A percentile compares a stretch with the other conserved stretches of the same genome.
phyloP scores from a whole-genome alignment of 2,329 filamentous ascomycete genomes.

The Aspergillus tanneri region DNA sequence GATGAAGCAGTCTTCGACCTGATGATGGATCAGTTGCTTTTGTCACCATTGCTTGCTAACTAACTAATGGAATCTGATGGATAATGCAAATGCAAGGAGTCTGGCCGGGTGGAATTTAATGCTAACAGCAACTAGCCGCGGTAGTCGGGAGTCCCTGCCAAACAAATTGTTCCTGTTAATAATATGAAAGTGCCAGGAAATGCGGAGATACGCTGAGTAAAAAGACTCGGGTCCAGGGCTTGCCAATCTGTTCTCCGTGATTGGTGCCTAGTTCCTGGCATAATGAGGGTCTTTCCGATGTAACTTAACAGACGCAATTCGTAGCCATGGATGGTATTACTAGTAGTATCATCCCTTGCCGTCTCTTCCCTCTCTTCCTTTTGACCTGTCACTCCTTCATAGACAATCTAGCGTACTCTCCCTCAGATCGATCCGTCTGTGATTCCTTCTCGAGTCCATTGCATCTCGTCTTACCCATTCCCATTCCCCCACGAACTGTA shows the following conservation, averaged over 20 bases:
- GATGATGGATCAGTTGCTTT: too few species aligned
- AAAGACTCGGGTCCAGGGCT: conserved; percentile 21
- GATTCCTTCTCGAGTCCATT: conserved; percentile 2
- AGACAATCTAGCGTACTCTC: conserved; percentile 6
- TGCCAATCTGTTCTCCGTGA: conserved; percentile 10
- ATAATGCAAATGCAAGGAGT: conserved; percentile 5
- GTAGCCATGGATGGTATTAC: neutral
- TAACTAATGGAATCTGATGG: neutral
- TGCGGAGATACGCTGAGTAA: conserved; percentile 26
- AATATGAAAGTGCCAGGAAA: conserved; percentile 14
- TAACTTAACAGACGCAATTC: neutral
- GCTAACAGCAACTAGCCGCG: too few species aligned
- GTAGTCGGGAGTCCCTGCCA: too few species aligned
- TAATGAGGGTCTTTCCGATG: conserved; percentile 9
- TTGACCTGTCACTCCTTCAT: conserved; percentile 11
- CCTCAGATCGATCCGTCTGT: neutral
- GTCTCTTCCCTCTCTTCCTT: conserved; percentile 13
- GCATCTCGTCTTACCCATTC: neutral
- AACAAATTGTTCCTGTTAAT: too few species aligned
- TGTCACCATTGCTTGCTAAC: too few species aligned
- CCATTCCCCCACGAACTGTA: neutral
- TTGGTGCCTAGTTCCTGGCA: conserved; percentile 16
- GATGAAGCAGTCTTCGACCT: too few species aligned
- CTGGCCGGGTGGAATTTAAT: conserved; percentile 12
- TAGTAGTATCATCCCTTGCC: conserved; percentile 3